phyloP scores from a whole-genome alignment of 208 protist genomes.

The Leptomonas seymouri region DNA sequence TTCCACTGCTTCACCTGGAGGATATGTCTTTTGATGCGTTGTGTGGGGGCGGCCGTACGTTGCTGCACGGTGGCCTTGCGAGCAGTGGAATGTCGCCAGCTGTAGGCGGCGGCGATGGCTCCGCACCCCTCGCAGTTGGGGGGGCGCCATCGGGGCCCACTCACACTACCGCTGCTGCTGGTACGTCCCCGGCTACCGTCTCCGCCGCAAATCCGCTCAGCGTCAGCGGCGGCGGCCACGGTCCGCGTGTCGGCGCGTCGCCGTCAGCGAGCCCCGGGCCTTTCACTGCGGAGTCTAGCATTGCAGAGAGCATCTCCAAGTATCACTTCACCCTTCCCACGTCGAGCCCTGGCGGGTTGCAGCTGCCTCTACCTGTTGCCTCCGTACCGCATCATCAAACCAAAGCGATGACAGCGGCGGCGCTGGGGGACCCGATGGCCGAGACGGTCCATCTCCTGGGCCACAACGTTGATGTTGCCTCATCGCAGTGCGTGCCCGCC shows the following conservation, averaged over 20 bases:
- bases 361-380: neutral
- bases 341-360: neutral
- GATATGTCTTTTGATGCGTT: slow-evolving; percentile 83
- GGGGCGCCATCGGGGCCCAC: neutral
- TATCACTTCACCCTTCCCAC: slow-evolving; percentile 26
- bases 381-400: slow-evolving; percentile 18
- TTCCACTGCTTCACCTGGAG: slow-evolving; percentile 62
- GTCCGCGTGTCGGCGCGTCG: slow-evolving; percentile 1
- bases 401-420: slow-evolving; percentile 14
- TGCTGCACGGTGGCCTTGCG: slow-evolving; percentile 10
- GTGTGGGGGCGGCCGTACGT: slow-evolving; percentile 18
- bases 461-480: neutral
- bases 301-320: slow-evolving; percentile 14
- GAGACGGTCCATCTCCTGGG: slow-evolving; percentile 30
- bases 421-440: slow-evolving; percentile 24
- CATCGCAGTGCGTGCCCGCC: slow-evolving; percentile 19
- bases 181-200: neutral
- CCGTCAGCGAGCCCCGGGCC: neutral
- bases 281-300: neutral
- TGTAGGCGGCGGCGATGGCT: neutral
- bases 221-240: slow-evolving; percentile 7
- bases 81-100: neutral
- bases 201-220: neutral
- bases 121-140: neutral
- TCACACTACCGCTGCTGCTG: neutral